Base-by-base conservation (phyloP, 2,329 filamentous ascomycete species). In the Microsporum audouinii region DNA sequence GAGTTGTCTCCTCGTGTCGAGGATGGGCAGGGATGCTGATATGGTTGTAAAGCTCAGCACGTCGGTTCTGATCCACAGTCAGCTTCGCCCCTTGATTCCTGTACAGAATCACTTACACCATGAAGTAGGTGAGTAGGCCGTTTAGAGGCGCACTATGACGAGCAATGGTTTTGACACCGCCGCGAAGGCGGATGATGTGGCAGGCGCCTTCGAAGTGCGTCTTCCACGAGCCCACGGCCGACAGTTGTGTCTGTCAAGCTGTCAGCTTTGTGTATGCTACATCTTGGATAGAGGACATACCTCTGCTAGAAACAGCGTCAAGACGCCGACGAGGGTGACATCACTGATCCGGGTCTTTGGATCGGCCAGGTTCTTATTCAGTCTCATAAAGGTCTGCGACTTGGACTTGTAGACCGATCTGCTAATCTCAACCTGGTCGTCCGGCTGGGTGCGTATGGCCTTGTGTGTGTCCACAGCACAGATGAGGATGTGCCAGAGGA, bases 181-280 rank as follows among this genome's bases (percentile, higher is more conserved):
- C 66, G 55, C 62, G 62, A 27, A 68, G 57, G 33, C 61, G 31
- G 29, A 68, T 63, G 43, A 68, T 67, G 51, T 61, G 65, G 31
- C 55, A 60, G 31, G 65, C 60, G 2, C 65, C 66, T 58, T 66
- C 60, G 49, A 66, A 62, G 62, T 68, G 66, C n/a, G 66, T 58
- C 47, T 43, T 55, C 64, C 64, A 65, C 39, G 57, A 55, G 14
- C 63, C 64, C 23, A 56, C 58, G 29, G 64, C 64, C 2, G 63
- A 63, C 31, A 45, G 60, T 31, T 65, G 64, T 17, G 58, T 57
- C 64, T 65, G 34, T 45, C 39, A 10, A 2, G 27, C 4, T 23
- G 29, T 62, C 39, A 62, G 62, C 36, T 60, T 61, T 47, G 4
- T 57, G 31, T 12, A 10, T 53, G 39, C 53, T 17, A 34, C 29